Evolutionary conservation across 1,284 basidiomycete species (phyloP).

Genomic region (Ceratobasidium papillatum): DNA sequence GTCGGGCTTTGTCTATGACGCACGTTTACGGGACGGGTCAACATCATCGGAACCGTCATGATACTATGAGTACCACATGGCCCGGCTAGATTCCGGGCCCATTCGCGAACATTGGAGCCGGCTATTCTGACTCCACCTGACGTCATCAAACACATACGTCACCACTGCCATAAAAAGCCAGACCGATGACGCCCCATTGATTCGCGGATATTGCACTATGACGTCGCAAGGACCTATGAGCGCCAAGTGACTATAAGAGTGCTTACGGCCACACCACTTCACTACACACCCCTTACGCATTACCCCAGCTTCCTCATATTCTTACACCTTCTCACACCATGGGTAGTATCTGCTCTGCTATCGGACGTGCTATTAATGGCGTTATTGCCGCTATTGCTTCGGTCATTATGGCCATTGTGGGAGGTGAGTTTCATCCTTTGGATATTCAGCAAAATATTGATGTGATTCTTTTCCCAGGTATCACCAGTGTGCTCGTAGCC

Average conservation of each 20-base stretch:
- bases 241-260: not conserved
- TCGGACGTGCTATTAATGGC: constrained; percentile 43
- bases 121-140: not conserved
- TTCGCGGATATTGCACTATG: not conserved
- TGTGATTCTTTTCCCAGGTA: not conserved
- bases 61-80: not conserved
- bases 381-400: constrained; percentile 44
- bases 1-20: not conserved
- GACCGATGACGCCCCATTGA: not conserved
- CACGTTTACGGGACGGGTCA: not conserved
- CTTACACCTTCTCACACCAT: constrained; percentile 4
- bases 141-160: not conserved
- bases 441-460: not conserved
- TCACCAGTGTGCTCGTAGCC: constrained; percentile 43
- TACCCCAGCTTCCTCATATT: not conserved
- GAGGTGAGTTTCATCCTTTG: constrained; percentile 34
- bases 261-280: not conserved
- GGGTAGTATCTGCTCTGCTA: constrained; percentile 45
- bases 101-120: not conserved
- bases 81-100: not conserved
- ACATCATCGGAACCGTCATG: not conserved
- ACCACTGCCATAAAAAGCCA: not conserved
- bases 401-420: constrained; percentile 45
- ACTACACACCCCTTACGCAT: not conserved
- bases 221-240: not conserved